A percentile compares a stretch with the other conserved stretches of the same genome.
Evolutionary conservation across 164 flowering plant genomes (phyloP).

Genomic region (Amborella trichopoda): DNA sequence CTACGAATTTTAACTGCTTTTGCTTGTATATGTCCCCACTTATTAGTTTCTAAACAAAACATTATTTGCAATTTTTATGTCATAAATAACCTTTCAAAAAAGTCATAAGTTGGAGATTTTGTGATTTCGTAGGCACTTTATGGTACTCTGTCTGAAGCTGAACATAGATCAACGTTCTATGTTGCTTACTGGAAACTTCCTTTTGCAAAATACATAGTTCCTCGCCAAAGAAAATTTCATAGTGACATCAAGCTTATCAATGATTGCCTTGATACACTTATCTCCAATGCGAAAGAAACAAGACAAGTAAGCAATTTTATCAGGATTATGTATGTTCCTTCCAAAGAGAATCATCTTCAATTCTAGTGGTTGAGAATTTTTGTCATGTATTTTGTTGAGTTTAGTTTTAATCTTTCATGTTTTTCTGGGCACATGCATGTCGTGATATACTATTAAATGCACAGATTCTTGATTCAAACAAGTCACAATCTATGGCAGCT

Average conservation of each 20-base stretch:
- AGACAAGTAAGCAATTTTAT: constrained; percentile 93
- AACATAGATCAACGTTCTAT: constrained; percentile 94
- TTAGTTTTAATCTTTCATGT: too few species aligned
- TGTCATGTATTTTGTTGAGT: too few species aligned
- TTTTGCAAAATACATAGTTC: constrained; percentile 75
- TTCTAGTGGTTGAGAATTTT: too few species aligned
- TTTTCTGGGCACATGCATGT: too few species aligned
- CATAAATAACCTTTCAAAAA: constrained; percentile 7
- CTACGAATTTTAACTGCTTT: too few species aligned
- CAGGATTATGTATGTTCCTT: too few species aligned
- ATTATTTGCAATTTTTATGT: not conserved
- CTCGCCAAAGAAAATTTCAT: constrained; percentile 84
- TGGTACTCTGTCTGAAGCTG: constrained; percentile 98
- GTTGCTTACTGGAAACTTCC: constrained; percentile 96
- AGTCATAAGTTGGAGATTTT: too few species aligned
- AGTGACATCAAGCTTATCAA: constrained; percentile 72
- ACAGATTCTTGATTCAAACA: too few species aligned
- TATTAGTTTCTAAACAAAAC: not conserved
- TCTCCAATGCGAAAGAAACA: constrained; percentile 83
- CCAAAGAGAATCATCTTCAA: too few species aligned
- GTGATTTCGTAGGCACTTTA: constrained; percentile 81
- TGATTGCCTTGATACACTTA: constrained; percentile 90
- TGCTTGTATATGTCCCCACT: too few species aligned
- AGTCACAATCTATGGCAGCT: too few species aligned
- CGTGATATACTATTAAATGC: too few species aligned